These are phyloP conservation scores for Pinus taeda DNA, from an alignment of 75 land plant species.

Conservation along the genomic window DNA sequence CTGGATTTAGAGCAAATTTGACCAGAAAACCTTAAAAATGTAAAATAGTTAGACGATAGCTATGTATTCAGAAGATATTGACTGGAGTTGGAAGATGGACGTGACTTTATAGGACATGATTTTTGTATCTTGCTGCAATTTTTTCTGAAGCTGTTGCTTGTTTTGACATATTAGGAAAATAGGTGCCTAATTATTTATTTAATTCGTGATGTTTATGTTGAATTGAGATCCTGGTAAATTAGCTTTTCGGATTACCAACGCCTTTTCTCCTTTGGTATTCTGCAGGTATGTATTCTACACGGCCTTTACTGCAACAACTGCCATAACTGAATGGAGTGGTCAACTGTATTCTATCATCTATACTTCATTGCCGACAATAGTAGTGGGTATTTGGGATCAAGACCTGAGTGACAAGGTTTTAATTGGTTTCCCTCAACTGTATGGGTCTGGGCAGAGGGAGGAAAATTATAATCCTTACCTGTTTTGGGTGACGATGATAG, in stretches of 20 bases:
- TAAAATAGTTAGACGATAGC: too few relatives aligned
- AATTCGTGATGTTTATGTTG: too few relatives aligned
- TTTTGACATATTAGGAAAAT: neutral
- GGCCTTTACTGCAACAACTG: constrained; percentile 72
- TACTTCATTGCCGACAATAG: constrained; percentile 78
- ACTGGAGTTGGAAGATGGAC: neutral
- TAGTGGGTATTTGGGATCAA: constrained; percentile 80
- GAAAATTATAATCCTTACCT: constrained; percentile 64
- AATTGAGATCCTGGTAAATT: neutral
- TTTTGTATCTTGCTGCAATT: too few relatives aligned
- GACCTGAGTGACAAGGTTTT: constrained; percentile 64
- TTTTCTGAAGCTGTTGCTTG: neutral
- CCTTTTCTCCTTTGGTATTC: neutral
- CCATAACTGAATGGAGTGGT: constrained; percentile 84
- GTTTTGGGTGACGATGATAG: constrained; percentile 86
- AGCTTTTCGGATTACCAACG: neutral
- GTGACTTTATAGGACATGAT: too few relatives aligned
- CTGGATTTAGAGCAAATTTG: too few relatives aligned
- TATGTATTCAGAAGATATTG: too few relatives aligned
- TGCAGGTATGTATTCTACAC: constrained; percentile 77
- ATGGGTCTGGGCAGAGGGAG: constrained; percentile 66
- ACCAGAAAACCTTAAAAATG: too few relatives aligned
- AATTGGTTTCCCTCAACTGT: constrained; percentile 56
- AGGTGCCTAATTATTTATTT: too few relatives aligned
- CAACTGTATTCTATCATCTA: constrained; percentile 79